Evolutionary conservation across 2,329 filamentous ascomycete species (phyloP).

Genomic region (Colletotrichum somersetense): DNA sequence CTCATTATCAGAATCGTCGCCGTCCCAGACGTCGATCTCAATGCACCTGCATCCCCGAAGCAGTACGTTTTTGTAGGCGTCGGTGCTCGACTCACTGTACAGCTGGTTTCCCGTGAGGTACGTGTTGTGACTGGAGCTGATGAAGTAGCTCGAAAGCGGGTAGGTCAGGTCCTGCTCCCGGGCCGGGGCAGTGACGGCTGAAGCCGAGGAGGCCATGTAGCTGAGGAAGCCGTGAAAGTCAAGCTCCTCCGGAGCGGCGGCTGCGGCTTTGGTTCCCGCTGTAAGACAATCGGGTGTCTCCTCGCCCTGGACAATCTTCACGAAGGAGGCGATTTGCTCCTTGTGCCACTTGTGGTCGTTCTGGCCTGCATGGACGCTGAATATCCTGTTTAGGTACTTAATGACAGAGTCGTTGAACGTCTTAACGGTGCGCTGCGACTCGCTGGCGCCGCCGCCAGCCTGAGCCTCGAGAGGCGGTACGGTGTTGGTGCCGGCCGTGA

Average conservation of each 20-base stretch:
- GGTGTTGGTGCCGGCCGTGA: conserved; percentile 9
- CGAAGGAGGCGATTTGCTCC: conserved; percentile 60
- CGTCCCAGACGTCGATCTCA: conserved; percentile 97
- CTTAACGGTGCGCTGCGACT: conserved; percentile 55
- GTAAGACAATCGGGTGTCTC: conserved; percentile 33
- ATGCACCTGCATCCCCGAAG: conserved; percentile 90
- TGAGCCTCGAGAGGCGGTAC: conserved; percentile 45
- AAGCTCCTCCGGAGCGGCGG: conserved; percentile 51
- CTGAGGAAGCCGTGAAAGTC: conserved; percentile 63
- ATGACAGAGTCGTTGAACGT: conserved; percentile 57
- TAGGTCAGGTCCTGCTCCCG: conserved; percentile 71
- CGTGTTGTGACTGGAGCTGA: conserved; percentile 95
- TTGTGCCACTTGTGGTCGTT: conserved; percentile 59
- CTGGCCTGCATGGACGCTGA: conserved; percentile 57
- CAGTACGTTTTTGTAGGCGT: conserved; percentile 87
- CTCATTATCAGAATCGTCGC: conserved; percentile 78
- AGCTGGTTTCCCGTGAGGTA: conserved; percentile 92
- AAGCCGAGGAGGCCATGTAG: conserved; percentile 68
- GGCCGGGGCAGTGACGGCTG: conserved; percentile 57
- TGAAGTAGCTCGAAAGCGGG: conserved; percentile 91
- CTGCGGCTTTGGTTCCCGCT: conserved; percentile 26
- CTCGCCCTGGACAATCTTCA: conserved; percentile 61
- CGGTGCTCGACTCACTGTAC: conserved; percentile 86
- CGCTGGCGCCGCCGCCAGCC: conserved; percentile 63
- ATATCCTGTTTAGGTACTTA: conserved; percentile 61